Conservation (phyloP, 257 asterid species). For the Gentiana macrophylla region DNA sequence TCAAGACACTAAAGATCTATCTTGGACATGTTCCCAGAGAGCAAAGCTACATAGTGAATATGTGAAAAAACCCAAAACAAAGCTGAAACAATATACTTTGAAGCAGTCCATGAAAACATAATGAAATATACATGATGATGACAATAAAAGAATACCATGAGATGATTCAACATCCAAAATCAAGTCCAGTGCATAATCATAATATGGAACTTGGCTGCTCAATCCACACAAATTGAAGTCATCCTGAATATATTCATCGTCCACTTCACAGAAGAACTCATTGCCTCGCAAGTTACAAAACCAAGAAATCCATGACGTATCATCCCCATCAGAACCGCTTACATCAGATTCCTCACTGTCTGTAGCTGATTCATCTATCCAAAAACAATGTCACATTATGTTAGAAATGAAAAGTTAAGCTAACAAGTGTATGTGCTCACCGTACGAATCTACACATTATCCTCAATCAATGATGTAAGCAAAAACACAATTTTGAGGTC, state of each 20-base stretch:
- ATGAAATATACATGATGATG: too few species aligned
- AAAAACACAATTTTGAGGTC: too few species aligned
- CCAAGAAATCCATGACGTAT: slow-evolving; percentile 98
- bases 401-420: not conserved
- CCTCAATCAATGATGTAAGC: too few species aligned
- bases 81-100: not conserved
- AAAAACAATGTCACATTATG: not conserved
- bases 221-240: slow-evolving; percentile 95
- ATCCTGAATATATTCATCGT: slow-evolving; percentile 94
- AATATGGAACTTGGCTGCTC: slow-evolving; percentile 94
- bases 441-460: too few species aligned
- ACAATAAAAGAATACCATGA: slow-evolving; percentile 37
- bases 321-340: slow-evolving; percentile 98
- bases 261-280: slow-evolving; percentile 95
- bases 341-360: slow-evolving; percentile 95
- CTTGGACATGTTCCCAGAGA: too few species aligned
- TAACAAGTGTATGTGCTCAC: too few species aligned
- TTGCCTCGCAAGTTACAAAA: slow-evolving; percentile 98
- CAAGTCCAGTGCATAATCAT: slow-evolving; percentile 91
- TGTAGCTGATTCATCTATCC: slow-evolving; percentile 87
- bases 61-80: not conserved
- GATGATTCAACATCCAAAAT: slow-evolving; percentile 93
- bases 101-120: too few species aligned
- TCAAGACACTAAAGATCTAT: too few species aligned
- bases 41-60: too few species aligned